Percentiles rank a stretch among this genome's conserved stretches.
phyloP scores from a whole-genome alignment of 2,329 filamentous ascomycete genomes.

The Paraphaeosphaeria sporulosa region DNA sequence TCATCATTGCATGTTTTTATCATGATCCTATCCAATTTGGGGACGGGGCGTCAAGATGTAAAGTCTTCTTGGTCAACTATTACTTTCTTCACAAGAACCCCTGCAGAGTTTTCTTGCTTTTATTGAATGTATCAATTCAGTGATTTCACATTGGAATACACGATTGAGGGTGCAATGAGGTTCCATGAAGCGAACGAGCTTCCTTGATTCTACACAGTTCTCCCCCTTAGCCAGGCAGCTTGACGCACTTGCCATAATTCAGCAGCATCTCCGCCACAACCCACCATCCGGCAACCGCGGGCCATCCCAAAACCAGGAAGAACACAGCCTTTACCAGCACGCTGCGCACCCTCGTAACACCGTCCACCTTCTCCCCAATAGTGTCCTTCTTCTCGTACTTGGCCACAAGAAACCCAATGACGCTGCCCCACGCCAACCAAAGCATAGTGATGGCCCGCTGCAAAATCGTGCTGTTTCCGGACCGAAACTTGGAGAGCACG shows the following conservation, averaged over 20 bases:
- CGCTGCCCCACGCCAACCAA: conserved; percentile 14
- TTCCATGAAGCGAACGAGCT: too few relatives aligned
- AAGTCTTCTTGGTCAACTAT: too few relatives aligned
- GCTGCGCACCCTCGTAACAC: conserved; percentile 3
- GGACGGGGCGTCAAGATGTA: too few relatives aligned
- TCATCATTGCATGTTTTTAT: too few relatives aligned
- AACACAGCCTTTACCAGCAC: conserved; percentile 7
- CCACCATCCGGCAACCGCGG: conserved; percentile 33
- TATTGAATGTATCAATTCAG: too few relatives aligned
- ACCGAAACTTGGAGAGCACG: conserved; percentile 8
- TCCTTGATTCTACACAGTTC: too few relatives aligned
- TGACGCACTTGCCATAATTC: conserved; percentile 28
- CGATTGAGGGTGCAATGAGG: too few relatives aligned
- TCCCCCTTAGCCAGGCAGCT: conserved; percentile 11
- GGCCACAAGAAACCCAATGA: conserved; percentile 6
- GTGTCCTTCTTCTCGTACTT: conserved; percentile 11
- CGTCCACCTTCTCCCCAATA: conserved; percentile 10
- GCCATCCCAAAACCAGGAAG: conserved; percentile 8
- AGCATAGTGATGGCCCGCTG: conserved; percentile 15
- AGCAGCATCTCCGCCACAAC: conserved; percentile 34
- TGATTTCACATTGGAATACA: too few relatives aligned
- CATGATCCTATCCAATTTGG: too few relatives aligned
- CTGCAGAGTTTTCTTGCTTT: too few relatives aligned
- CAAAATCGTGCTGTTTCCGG: background rate
- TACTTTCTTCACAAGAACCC: too few relatives aligned